These are phyloP conservation scores for Neurospora sp. DNA, from an alignment of 495 filamentous ascomycete species.

Conservation along the genomic window DNA sequence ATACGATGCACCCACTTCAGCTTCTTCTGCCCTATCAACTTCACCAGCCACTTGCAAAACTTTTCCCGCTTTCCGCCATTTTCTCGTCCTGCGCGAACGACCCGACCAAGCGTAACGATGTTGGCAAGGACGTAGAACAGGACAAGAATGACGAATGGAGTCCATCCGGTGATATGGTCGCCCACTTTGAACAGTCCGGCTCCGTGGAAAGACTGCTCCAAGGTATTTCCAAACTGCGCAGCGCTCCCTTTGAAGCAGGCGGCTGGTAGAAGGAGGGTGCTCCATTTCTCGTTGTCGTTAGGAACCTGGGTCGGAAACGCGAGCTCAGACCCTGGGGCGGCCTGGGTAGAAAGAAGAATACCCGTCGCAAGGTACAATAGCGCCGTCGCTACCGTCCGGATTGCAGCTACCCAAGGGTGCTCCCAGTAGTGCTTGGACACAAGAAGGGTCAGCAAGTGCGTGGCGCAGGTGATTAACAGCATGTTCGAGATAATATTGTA, in stretches of 20 bases:
- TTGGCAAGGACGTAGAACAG: conserved; percentile 17
- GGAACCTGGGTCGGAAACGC: conserved; percentile 19
- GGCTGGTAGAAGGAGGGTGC: conserved; percentile 17
- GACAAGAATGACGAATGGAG: conserved; percentile 17
- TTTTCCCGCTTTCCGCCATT: conserved; percentile 9
- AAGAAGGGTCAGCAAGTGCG: conserved; percentile 26
- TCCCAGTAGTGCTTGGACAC: conserved; percentile 25
- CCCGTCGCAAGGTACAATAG: conserved; percentile 19
- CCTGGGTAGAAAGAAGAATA: conserved; percentile 21
- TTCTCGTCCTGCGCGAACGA: conserved; percentile 12
- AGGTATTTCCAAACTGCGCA: neutral
- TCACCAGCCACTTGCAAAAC: neutral
- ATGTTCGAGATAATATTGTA: conserved; percentile 31
- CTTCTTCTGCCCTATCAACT: neutral
- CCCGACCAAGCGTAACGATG: conserved; percentile 14
- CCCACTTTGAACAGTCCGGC: conserved; percentile 5
- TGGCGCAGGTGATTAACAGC: conserved; percentile 29
- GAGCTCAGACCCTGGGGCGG: neutral
- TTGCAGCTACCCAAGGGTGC: conserved; percentile 15
- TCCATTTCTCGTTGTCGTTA: conserved; percentile 6
- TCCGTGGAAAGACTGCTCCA: conserved; percentile 5
- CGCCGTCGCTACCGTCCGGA: conserved; percentile 16
- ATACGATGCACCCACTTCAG: conserved; percentile 5
- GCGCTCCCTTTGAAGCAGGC: conserved; percentile 19
- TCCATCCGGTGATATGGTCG: conserved; percentile 21